phyloP scores from a whole-genome alignment of 2,329 filamentous ascomycete genomes.

The Colletotrichum sp. region DNA sequence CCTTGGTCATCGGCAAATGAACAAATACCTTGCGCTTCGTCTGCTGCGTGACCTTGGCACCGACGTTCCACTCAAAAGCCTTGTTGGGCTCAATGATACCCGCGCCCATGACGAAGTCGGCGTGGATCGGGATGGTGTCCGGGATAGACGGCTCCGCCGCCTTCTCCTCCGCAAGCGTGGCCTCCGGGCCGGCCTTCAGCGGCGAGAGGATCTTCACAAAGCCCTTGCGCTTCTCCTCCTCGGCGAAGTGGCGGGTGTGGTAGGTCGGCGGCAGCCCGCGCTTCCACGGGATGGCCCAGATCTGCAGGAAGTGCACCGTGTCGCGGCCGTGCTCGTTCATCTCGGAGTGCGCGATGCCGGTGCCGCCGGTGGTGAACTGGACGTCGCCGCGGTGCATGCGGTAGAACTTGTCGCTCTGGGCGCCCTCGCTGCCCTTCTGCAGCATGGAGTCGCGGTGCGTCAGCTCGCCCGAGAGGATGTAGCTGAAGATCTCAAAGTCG shows the following conservation, averaged over 20 bases:
- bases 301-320: conserved; percentile 85
- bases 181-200: conserved; percentile 68
- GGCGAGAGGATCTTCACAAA: conserved; percentile 81
- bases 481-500: conserved; percentile 89
- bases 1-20: conserved; percentile 81
- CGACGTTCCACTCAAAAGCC: conserved; percentile 75
- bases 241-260: conserved; percentile 74
- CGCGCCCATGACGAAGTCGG: conserved; percentile 84
- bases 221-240: conserved; percentile 72
- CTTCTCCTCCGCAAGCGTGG: conserved; percentile 66
- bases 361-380: conserved; percentile 90
- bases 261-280: conserved; percentile 75
- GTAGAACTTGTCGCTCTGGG: conserved; percentile 67
- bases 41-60: conserved; percentile 57
- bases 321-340: conserved; percentile 76
- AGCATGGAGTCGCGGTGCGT: conserved; percentile 89
- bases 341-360: conserved; percentile 80
- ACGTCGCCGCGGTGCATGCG: conserved; percentile 81
- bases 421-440: conserved; percentile 68
- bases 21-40: conserved; percentile 76
- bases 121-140: conserved; percentile 81
- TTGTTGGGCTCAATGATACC: conserved; percentile 71
- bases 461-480: conserved; percentile 84
- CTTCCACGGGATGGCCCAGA: conserved; percentile 85
- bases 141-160: conserved; percentile 64